Conservation (phyloP, 169 alveolate species). For the Perkinsus marinus region DNA sequence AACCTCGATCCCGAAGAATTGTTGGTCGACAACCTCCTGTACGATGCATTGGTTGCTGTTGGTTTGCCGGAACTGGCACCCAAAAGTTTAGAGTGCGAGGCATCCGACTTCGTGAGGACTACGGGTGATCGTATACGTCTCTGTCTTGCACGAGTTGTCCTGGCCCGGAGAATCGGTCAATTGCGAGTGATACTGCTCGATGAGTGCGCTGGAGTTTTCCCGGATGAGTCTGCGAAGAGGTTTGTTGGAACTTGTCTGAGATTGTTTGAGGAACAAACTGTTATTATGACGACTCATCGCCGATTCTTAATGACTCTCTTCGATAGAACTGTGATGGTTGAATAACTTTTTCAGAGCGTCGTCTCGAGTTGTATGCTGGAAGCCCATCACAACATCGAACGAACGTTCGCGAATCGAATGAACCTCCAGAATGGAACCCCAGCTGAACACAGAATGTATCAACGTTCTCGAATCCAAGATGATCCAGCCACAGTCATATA, state of each 20-base stretch:
- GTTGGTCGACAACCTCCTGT: not conserved
- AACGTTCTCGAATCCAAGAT: no score
- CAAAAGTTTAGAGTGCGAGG: not conserved
- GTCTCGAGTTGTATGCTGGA: not conserved
- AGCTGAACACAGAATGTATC: no score
- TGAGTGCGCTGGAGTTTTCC: not conserved
- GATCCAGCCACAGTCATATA: no score
- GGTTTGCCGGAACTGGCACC: not conserved
- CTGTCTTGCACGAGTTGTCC: not conserved
- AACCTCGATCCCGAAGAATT: not conserved
- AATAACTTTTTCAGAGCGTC: not conserved
- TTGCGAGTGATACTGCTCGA: not conserved
- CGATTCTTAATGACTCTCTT: not conserved
- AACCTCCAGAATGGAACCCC: no score
- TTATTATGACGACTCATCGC: not conserved
- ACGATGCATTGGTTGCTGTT: not conserved
- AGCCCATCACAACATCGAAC: no score
- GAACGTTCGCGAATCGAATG: no score
- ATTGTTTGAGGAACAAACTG: not conserved
- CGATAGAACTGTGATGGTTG: not conserved
- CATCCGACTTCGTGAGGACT: not conserved
- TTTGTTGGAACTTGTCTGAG: not conserved
- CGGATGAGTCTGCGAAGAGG: not conserved
- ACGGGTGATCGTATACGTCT: not conserved
- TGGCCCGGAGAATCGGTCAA: not conserved